Conservation (phyloP, 192 early-diverging fungal species). For the Coemansia sp. region DNA sequence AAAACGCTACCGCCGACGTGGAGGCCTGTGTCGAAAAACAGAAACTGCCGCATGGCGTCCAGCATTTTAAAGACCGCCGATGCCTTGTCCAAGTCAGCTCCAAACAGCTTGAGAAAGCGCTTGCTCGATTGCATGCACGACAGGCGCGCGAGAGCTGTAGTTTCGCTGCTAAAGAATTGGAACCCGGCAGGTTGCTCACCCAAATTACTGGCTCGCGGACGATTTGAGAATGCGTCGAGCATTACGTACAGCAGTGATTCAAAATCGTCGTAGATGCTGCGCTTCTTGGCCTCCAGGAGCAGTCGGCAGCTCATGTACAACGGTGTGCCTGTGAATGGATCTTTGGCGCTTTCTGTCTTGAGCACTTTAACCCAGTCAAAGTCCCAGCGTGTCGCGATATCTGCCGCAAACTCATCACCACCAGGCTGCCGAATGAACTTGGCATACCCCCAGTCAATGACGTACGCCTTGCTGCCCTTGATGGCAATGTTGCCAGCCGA, state of each 20-base stretch:
- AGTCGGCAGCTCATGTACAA: too few relatives aligned
- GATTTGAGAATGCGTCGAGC: neutral
- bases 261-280: constrained; percentile 3
- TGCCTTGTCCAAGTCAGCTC: neutral
- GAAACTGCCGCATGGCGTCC: neutral
- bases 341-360: too few relatives aligned
- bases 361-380: too few relatives aligned
- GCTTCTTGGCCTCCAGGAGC: neutral
- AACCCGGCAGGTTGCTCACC: neutral
- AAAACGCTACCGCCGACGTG: neutral
- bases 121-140: neutral
- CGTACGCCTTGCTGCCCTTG: too few relatives aligned
- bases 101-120: neutral
- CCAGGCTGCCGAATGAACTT: too few relatives aligned
- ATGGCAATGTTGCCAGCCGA: too few relatives aligned
- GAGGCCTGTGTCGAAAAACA: neutral
- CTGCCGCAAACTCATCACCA: too few relatives aligned
- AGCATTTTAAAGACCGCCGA: neutral
- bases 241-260: constrained; percentile 13
- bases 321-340: too few relatives aligned
- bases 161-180: neutral
- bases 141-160: neutral
- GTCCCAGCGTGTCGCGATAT: too few relatives aligned
- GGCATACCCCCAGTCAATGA: too few relatives aligned
- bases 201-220: neutral